Evolutionary conservation across 2,329 filamentous ascomycete genomes (phyloP).

Genomic region (Dothiorella sarmentorum): DNA sequence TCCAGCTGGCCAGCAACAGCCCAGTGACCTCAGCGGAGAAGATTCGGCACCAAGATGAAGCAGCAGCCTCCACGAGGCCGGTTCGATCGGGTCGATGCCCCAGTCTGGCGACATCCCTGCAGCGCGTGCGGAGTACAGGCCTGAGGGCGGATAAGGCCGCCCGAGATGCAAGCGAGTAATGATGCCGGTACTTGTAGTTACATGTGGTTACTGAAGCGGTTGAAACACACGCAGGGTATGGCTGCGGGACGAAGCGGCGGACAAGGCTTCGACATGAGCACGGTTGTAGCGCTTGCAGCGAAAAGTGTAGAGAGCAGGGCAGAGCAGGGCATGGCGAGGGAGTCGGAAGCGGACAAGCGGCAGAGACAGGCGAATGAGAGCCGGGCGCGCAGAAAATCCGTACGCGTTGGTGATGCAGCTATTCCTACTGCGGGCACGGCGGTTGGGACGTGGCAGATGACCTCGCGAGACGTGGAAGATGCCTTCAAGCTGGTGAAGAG

Average conservation of each 20-base stretch:
- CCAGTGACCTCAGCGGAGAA: slow-evolving; percentile 7
- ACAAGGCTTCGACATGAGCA: not conserved
- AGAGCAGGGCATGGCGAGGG: not conserved
- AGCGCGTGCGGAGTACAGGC: slow-evolving; percentile 6
- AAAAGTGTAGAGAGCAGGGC: not conserved
- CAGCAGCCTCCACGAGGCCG: too few species aligned
- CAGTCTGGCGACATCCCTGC: slow-evolving; percentile 1
- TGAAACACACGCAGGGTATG: not conserved
- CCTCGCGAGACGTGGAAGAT: not conserved
- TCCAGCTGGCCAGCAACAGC: not conserved
- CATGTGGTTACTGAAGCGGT: too few species aligned
- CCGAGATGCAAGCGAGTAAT: slow-evolving; percentile 6
- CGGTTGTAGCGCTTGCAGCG: not conserved
- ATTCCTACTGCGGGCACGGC: not conserved
- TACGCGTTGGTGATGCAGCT: not conserved
- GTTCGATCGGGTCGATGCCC: too few species aligned
- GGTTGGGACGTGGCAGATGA: slow-evolving; percentile 13
- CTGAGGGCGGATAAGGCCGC: slow-evolving; percentile 7
- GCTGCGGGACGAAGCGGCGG: not conserved
- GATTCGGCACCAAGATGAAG: not conserved
- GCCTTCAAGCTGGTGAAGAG: slow-evolving; percentile 6
- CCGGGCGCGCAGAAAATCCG: not conserved
- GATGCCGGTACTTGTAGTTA: too few species aligned
- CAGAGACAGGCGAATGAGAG: not conserved
- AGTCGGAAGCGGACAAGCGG: not conserved